phyloP scores from a whole-genome alignment of 1,284 basidiomycete species.

The Ceratobasidium papillatum region DNA sequence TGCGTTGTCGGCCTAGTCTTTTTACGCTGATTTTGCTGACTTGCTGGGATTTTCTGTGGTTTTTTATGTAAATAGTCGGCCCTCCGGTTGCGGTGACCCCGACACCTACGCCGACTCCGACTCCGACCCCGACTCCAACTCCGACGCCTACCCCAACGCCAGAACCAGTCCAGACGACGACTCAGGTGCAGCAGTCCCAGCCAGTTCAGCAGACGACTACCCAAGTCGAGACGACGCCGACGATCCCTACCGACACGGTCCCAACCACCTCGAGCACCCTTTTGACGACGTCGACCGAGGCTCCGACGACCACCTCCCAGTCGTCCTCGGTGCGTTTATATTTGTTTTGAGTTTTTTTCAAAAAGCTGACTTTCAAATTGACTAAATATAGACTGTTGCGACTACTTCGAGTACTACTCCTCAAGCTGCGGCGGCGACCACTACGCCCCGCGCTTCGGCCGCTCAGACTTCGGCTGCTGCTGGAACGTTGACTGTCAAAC shows the following conservation, averaged over 20 bases:
- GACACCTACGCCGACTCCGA: neutral
- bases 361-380: no score
- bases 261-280: neutral
- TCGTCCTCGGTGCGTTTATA: neutral
- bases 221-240: neutral
- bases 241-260: neutral
- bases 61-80: neutral
- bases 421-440: neutral
- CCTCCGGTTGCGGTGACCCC: neutral
- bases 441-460: neutral
- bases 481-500: neutral
- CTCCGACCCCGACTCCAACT: neutral
- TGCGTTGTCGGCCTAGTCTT: neutral
- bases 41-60: neutral
- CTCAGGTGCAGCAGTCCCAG: neutral
- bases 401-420: neutral
- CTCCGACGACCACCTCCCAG: neutral
- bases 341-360: neutral
- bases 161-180: neutral
- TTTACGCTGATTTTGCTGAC: slow-evolving; percentile 16
- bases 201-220: neutral
- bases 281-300: neutral
- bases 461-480: neutral
- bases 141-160: slow-evolving; percentile 1
- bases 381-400: slow-evolving; percentile 11